These are phyloP conservation scores for Sabuloglossum arenarium DNA, from an alignment of 495 filamentous ascomycete species.

Conservation along the genomic window DNA sequence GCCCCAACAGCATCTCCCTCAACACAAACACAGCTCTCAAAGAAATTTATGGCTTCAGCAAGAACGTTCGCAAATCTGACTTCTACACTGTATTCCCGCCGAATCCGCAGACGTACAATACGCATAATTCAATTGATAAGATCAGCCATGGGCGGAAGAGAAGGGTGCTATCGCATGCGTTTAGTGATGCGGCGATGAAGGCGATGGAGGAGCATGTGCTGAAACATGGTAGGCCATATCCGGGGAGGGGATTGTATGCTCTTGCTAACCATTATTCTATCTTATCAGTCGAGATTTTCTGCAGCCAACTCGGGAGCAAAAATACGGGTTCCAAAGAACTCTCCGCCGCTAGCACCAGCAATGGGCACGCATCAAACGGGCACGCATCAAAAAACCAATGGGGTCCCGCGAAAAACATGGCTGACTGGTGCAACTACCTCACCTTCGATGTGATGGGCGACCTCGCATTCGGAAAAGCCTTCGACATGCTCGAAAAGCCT, in stretches of 20 bases:
- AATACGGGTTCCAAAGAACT: background rate
- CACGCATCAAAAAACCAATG: background rate
- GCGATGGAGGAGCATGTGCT: slow-evolving; percentile 37
- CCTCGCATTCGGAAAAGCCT: slow-evolving; percentile 24
- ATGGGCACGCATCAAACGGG: background rate
- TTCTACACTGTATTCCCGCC: slow-evolving; percentile 44
- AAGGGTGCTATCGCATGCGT: slow-evolving; percentile 39
- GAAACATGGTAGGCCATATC: slow-evolving; percentile 10
- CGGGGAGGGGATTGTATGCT: slow-evolving; percentile 1
- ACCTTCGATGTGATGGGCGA: slow-evolving; percentile 29
- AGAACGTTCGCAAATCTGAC: slow-evolving; percentile 40
- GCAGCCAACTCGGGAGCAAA: background rate
- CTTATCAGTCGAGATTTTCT: background rate
- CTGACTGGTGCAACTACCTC: slow-evolving; percentile 22
- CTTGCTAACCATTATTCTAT: background rate
- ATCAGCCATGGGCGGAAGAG: slow-evolving; percentile 38
- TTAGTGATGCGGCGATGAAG: slow-evolving; percentile 35
- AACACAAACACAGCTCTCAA: slow-evolving; percentile 34
- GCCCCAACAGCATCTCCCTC: slow-evolving; percentile 38
- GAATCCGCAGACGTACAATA: slow-evolving; percentile 30
- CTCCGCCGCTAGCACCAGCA: background rate
- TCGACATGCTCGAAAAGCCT: slow-evolving; percentile 19
- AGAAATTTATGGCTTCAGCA: slow-evolving; percentile 36
- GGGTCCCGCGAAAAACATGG: slow-evolving; percentile 11
- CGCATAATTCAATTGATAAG: slow-evolving; percentile 38